Base-by-base conservation (phyloP, 345 rosid genomes). In the Cardiospermum halicacabum region DNA sequence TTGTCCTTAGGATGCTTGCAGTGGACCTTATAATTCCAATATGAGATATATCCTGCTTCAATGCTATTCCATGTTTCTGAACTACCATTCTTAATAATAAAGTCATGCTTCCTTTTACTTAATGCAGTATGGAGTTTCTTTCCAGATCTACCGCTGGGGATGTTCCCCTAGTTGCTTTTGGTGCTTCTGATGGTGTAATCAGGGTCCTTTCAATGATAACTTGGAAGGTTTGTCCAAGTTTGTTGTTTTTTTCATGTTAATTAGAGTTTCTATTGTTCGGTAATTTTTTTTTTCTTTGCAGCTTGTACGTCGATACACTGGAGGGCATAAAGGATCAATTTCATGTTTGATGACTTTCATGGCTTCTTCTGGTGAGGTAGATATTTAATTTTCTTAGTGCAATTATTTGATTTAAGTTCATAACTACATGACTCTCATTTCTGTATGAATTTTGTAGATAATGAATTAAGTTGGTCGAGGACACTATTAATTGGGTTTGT, bases 201-300 rank as follows among this genome's bases (percentile, higher is more conserved):
- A 87, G 99, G 76, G 99, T 94, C 78, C 96, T 94, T 73, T 94
- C 99, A 67, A 94, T 94, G 97, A 91, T 91, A 77, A 81, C 97
- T 43, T 94, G 99, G 99, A 94, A 83, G 99, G 99, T 94, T 68
- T 70, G 88, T 11, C 56, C 49, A 62, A 67, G 30, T 45, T n/a
- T 60, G 32, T 32, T 65, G 22, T 26, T 30, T 42, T n/a, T 54
- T 36, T 65, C 39, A 50, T 69, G 62, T 60, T 74, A 22, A 28
- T 56, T 43, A 49, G 68, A 42, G 40, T 58, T 37, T 63, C 55
- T 11, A 32, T 54, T 53, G 32, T 55, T 67, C 34, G 48, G 49
- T 68, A 51, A 50, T 59, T 48, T 51, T 71, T 72, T n/a, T 42
- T 73, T 67, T 58, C 32, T 64, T 54, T 73, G 75, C 91, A 94